Evolutionary conservation across 768 basidiomycete genomes (phyloP), one percentile per base, ranked within the genome.

Genomic region (Macrolepiota dolichaula): DNA sequence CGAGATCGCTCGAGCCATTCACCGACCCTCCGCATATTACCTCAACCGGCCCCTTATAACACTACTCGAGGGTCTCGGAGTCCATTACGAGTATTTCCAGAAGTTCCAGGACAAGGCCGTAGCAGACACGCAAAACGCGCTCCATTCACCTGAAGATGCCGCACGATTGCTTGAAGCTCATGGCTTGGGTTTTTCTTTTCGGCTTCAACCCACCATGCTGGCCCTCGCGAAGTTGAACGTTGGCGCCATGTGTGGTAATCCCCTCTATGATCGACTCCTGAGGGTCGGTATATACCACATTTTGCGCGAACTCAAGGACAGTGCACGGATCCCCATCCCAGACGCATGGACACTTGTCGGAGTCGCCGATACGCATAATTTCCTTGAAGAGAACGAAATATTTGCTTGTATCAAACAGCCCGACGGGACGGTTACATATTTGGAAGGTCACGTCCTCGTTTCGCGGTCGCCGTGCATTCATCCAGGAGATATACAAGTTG

Each of bases 401-500:
- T 92, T 88, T 66, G 85, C 80, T 1, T 87, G 82, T 63, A 72
- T 85, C 50, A 79, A 79, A 55, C 72, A 73, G 11, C 65, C 70
- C 0, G 73, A 82, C 32, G 75, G 77, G 12, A 62, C 59, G 11
- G 63, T 70, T 0, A 69, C 70, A 4, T 87, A 82, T 65, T 73
- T 89, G 1, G 72, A 81, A 60, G 87, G 88, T 0, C 75, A 69
- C 2, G 74, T 82, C 3, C 63, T 86, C 47, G 76, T 89, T 50
- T 85, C 84, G 3, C 79, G 87, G 17, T 88, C 85, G 2, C 88
- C 87, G 0, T 81, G 79, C 1, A 87, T 87, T 29, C 87, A 88
- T 66, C 87, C 86, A 3, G 88, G 85, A 3, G 86, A 87, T 64
- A 80, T 85, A 15, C 85, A 83, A 65, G 70, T 84, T 24, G 86